A percentile compares a stretch with the other conserved stretches of the same genome.
Conservation (phyloP, 345 rosid species). For the Ceriops tagal region DNA sequence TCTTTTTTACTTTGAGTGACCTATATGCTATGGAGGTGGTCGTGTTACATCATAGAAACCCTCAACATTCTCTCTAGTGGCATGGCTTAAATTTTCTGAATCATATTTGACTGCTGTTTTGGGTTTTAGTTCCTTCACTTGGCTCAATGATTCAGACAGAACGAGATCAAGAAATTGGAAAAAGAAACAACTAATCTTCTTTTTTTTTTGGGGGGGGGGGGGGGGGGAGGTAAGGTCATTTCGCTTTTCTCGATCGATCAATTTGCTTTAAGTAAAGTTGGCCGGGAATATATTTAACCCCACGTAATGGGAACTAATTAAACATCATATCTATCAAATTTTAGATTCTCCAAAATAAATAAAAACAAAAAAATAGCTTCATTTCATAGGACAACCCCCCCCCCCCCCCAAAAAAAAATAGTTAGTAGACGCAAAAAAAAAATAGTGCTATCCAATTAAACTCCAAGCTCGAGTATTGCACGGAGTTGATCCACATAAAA, state of each 20-base stretch:
- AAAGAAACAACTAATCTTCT: not conserved
- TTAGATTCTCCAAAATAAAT: no score
- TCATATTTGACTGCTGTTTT: no score
- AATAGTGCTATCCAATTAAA: no score
- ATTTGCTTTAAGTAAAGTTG: not conserved
- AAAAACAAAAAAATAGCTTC: no score
- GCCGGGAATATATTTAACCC: not conserved
- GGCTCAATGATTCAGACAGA: no score
- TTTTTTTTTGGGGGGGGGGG: not conserved
- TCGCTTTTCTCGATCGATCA: slow-evolving; percentile 13
- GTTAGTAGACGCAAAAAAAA: no score
- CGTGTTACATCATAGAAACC: slow-evolving; percentile 17
- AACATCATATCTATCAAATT: not conserved
- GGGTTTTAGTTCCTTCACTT: no score
- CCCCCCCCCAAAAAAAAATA: no score
- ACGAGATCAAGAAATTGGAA: no score
- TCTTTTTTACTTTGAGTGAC: not conserved
- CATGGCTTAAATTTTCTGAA: not conserved
- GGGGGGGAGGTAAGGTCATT: not conserved
- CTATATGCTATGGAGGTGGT: not conserved
- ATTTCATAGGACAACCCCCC: no score
- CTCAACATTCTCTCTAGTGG: slow-evolving; percentile 24
- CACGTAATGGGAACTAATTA: slow-evolving; percentile 4
- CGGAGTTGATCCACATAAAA: no score
- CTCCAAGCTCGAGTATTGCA: no score